Percentiles rank a stretch among this genome's conserved stretches.
Conservation (phyloP, 345 rosid genomes). For the Eucalyptus virginea region DNA sequence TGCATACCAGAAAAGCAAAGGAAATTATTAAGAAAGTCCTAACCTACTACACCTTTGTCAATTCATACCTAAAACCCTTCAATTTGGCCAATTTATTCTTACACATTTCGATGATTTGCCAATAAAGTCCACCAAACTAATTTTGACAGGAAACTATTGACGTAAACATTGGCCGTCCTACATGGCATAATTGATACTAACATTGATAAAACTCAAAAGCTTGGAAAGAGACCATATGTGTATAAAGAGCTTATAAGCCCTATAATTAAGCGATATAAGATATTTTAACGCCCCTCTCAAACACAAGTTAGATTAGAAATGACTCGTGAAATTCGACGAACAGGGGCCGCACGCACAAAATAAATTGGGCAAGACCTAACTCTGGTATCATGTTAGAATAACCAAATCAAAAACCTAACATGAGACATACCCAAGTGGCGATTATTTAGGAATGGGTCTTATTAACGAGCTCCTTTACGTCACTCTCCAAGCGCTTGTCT, state of each 20-base stretch:
- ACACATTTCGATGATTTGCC: background rate
- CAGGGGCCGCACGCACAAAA: background rate
- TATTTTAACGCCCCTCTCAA: background rate
- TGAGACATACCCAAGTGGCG: background rate
- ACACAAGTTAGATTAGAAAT: background rate
- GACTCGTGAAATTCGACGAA: background rate
- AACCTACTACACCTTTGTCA: too few species aligned
- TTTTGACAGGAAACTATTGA: fast-evolving
- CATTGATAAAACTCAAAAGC: background rate
- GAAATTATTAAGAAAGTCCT: background rate
- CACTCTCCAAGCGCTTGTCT: background rate
- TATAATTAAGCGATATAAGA: background rate
- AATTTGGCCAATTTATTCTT: too few species aligned
- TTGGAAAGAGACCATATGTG: background rate
- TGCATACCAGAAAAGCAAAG: background rate
- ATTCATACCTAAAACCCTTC: too few species aligned
- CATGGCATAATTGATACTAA: too few species aligned
- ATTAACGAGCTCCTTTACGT: background rate
- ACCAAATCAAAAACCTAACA: background rate
- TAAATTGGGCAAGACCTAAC: background rate
- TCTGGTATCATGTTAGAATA: too few species aligned
- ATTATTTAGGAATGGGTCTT: background rate
- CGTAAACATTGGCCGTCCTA: too few species aligned
- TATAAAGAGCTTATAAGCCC: background rate
- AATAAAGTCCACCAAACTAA: background rate